These are phyloP conservation scores for Jasminum sambac DNA, from an alignment of 257 asterid genomes.

Conservation along the genomic window DNA sequence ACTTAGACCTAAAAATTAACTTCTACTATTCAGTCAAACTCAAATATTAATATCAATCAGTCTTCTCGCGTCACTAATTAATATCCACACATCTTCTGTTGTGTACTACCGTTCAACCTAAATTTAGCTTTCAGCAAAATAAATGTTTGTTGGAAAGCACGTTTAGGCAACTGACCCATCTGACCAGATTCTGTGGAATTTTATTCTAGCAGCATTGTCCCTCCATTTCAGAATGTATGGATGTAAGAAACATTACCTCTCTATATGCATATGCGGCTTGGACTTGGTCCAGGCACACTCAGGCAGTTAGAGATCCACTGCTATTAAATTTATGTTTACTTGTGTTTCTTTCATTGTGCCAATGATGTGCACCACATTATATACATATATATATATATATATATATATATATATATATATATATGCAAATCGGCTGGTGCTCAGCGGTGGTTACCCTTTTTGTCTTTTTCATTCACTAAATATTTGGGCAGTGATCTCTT, in stretches of 20 bases:
- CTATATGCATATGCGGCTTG: neutral
- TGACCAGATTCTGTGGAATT: neutral
- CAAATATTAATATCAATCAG: too few relatives aligned
- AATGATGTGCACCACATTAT: neutral
- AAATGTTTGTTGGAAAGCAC: too few relatives aligned
- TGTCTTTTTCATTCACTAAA: slow-evolving; percentile 3
- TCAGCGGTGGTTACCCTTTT: slow-evolving; percentile 12
- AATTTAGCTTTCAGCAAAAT: too few relatives aligned
- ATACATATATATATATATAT: neutral
- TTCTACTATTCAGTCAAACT: too few relatives aligned
- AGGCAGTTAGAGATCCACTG: neutral
- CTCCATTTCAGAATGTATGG: neutral
- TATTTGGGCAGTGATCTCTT: neutral
- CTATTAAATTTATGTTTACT: slow-evolving; percentile 1
- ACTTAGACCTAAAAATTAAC: too few relatives aligned
- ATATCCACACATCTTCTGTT: too few relatives aligned
- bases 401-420: too few relatives aligned
- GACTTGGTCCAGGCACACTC: slow-evolving; percentile 1
- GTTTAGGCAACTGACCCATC: neutral
- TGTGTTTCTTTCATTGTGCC: slow-evolving; percentile 7
- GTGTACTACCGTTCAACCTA: too few relatives aligned
- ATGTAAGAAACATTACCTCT: neutral
- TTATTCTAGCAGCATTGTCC: neutral
- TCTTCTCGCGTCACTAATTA: too few relatives aligned
- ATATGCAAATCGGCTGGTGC: slow-evolving; percentile 20